Evolutionary conservation across 345 rosid species (phyloP).

Genomic region (Salix purpurea): DNA sequence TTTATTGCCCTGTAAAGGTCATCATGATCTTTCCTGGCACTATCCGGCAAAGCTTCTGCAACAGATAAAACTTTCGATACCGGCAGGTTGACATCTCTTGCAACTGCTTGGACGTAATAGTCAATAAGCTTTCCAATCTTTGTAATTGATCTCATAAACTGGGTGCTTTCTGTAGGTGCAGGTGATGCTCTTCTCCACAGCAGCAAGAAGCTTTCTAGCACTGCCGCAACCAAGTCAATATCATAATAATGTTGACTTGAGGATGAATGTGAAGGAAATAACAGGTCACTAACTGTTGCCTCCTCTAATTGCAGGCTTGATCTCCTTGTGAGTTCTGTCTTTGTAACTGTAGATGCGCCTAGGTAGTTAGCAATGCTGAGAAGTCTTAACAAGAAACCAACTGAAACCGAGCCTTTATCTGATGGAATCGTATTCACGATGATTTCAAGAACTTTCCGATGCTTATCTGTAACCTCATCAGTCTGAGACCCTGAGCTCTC

Average conservation of each 20-base stretch:
- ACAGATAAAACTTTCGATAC: conserved; percentile 52
- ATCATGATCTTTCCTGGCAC: conserved; percentile 66
- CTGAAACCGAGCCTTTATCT: conserved; percentile 78
- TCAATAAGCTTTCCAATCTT: conserved; percentile 69
- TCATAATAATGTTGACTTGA: conserved; percentile 47
- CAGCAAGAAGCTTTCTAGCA: conserved; percentile 57
- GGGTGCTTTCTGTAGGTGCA: conserved; percentile 37
- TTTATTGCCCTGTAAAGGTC: conserved; percentile 84
- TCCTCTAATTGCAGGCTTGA: conserved; percentile 75
- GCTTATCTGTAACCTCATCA: conserved; percentile 40
- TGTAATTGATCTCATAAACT: conserved; percentile 45
- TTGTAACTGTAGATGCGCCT: conserved; percentile 64
- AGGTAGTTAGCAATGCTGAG: conserved; percentile 61
- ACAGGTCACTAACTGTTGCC: conserved; percentile 58
- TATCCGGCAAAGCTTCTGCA: conserved; percentile 69
- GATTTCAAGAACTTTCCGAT: conserved; percentile 58
- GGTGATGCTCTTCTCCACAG: conserved; percentile 70
- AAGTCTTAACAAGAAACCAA: conserved; percentile 75
- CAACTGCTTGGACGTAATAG: conserved; percentile 69
- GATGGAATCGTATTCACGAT: conserved; percentile 78
- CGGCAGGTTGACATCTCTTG: conserved; percentile 62
- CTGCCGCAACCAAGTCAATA: conserved; percentile 60
- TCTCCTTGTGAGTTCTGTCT: conserved; percentile 72
- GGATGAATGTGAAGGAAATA: conserved; percentile 54
- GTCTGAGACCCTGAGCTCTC: conserved; percentile 44